Percentiles rank a stretch among this genome's conserved stretches.
These are phyloP conservation scores for Talaromyces sp. DNA, from an alignment of 2,329 filamentous ascomycete species.

Conservation along the genomic window DNA sequence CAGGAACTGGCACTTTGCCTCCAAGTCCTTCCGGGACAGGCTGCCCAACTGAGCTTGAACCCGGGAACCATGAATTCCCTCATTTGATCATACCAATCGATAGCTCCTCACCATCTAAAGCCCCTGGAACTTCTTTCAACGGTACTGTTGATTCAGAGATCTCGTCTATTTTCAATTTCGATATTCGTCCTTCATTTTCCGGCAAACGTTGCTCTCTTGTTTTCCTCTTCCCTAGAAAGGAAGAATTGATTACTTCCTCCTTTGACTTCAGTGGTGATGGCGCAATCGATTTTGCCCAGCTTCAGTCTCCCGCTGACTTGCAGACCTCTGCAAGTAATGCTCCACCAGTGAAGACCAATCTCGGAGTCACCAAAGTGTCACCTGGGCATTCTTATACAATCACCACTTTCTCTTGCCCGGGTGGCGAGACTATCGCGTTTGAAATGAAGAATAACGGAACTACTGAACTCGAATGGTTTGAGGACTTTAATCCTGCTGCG, in stretches of 20 bases:
- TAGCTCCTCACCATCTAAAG: conserved; percentile 47
- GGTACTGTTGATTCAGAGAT: conserved; percentile 51
- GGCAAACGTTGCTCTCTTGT: conserved; percentile 60
- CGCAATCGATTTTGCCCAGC: conserved; percentile 48
- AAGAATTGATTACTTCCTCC: conserved; percentile 55
- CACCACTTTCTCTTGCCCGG: conserved; percentile 50
- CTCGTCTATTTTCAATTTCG: conserved; percentile 65
- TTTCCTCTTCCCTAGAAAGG: conserved; percentile 59
- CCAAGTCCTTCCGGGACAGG: conserved; percentile 10
- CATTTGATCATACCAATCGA: conserved; percentile 60
- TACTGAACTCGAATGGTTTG: conserved; percentile 56
- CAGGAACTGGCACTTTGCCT: neutral
- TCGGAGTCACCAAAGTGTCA: conserved; percentile 41
- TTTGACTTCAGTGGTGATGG: conserved; percentile 54
- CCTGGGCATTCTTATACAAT: conserved; percentile 54
- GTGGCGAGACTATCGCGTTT: conserved; percentile 48
- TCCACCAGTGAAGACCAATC: conserved; percentile 42
- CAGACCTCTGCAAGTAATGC: conserved; percentile 52
- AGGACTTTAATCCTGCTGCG: conserved; percentile 56
- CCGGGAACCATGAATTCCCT: conserved; percentile 51
- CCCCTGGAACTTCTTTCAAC: conserved; percentile 51
- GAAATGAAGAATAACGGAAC: conserved; percentile 48
- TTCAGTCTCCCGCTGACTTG: conserved; percentile 42
- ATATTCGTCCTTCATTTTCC: conserved; percentile 50
- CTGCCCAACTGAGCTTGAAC: conserved; percentile 43